Base-by-base conservation (phyloP, 805 yeast species). In the Scheffersomyces coipomensis region DNA sequence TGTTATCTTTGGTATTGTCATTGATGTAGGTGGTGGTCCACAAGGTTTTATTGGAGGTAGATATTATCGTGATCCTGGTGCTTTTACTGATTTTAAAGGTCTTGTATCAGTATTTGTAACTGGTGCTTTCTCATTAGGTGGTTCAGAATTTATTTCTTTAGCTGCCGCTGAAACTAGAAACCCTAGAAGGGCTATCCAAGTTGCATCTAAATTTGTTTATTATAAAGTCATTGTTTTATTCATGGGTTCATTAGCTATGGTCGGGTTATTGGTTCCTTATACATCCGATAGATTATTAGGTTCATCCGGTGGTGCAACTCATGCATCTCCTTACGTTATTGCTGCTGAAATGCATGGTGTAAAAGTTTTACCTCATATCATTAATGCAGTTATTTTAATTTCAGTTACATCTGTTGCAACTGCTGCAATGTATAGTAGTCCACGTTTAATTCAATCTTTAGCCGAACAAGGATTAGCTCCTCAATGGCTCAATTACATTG, bases 401-500 rank as follows among this genome's bases (percentile, higher is more conserved):
- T 57, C 71, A 7, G 71, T 68, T 33, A 63, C 71, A 16, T 65
- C 72, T 26, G 72, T 68, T 36, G 73, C 70, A 3, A 62, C 63
- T 26, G 62, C 72, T 13, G 65, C 73, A 16, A 62, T 68, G 48
- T 68, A 68, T 50, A 64, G 71, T 3, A 58, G 65, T 29, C 68
- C 72, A 19, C 55, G 75, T 50, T 64, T 69, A 35, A 56, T 68
- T 39, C 68, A 64, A 39, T 66, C 75, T 6, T 59, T 68, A 44
- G 52, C 72, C 7, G 68, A 64, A 39, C 73, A 68, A 44, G 69
- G 69, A 8, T 60, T 66, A 47, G 73, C 71, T 2, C 73, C 73
- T 11, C 35, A 39, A 27, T 57, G 52, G 39, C 68, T 68, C 44
- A 60, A 65, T 47, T 68, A 62, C 42, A 64, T 68, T 32, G 75